A percentile compares a stretch with the other conserved stretches of the same genome.
Conservation (phyloP, 192 early-diverging fungal species). For the Gaertneriomyces sp. region DNA sequence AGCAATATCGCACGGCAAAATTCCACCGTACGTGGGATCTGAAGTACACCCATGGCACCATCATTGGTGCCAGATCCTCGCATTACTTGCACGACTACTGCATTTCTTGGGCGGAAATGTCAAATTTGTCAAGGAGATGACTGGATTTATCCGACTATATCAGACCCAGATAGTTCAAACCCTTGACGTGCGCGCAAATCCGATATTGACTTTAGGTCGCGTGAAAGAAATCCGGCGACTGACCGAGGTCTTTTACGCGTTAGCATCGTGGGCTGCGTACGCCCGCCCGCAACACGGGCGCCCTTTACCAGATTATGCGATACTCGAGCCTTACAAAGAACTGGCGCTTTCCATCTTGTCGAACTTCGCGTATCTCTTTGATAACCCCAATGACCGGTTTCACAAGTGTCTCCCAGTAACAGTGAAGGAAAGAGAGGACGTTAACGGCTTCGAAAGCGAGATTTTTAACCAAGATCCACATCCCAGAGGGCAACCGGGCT, state of each 20-base stretch:
- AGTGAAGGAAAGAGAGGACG: background rate
- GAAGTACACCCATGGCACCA: slow-evolving; percentile 35
- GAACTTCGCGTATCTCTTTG: slow-evolving; percentile 35
- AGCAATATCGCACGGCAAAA: slow-evolving; percentile 17
- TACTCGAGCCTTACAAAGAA: slow-evolving; percentile 5
- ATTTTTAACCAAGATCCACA: no score
- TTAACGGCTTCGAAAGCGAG: no score
- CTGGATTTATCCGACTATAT: slow-evolving; percentile 39
- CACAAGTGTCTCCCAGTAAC: slow-evolving; percentile 11
- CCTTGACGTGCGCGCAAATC: slow-evolving; percentile 18
- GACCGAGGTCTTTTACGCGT: slow-evolving; percentile 29
- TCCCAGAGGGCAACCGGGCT: background rate
- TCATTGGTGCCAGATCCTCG: slow-evolving; percentile 46
- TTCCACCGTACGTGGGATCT: slow-evolving; percentile 16
- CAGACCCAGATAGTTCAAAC: slow-evolving; percentile 29
- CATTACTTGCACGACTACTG: slow-evolving; percentile 23
- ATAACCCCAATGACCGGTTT: slow-evolving; percentile 29
- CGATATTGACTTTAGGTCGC: slow-evolving; percentile 13
- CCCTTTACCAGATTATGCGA: background rate
- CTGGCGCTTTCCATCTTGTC: slow-evolving; percentile 20
- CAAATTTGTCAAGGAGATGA: slow-evolving; percentile 20
- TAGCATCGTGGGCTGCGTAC: slow-evolving; percentile 15
- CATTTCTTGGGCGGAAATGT: background rate
- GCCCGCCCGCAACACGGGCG: background rate
- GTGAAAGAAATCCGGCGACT: slow-evolving; percentile 31